Evolutionary conservation across 2,329 filamentous ascomycete genomes (phyloP).

Genomic region (Cytospora paraplurivora): DNA sequence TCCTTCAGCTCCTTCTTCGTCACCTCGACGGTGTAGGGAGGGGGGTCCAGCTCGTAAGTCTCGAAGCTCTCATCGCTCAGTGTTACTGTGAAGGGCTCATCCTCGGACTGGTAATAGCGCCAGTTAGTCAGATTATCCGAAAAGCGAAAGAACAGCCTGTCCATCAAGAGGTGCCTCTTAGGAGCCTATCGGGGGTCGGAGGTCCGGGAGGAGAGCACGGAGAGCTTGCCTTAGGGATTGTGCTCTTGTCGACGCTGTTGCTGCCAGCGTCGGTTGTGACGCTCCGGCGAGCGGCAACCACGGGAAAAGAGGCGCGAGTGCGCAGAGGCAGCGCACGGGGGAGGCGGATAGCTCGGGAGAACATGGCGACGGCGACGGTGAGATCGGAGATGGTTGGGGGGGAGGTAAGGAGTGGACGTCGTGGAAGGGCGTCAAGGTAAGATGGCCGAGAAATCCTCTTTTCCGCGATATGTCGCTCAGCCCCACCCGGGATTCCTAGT

Average conservation of each 20-base stretch:
- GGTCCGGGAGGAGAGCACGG: constrained; percentile 17
- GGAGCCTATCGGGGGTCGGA: constrained; percentile 3
- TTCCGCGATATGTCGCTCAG: constrained; percentile 26
- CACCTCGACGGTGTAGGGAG: constrained; percentile 85
- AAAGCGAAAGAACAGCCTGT: constrained; percentile 4
- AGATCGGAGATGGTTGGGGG: constrained; percentile 18
- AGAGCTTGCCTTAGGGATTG: constrained; percentile 52
- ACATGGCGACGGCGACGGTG: constrained; percentile 53
- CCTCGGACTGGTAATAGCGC: constrained; percentile 70
- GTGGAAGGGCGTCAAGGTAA: constrained; percentile 19
- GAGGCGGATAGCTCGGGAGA: constrained; percentile 69
- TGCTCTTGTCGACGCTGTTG: constrained; percentile 79
- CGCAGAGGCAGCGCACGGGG: constrained; percentile 63
- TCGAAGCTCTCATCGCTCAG: constrained; percentile 99
- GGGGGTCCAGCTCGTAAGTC: constrained; percentile 98
- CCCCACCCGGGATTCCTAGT: constrained; percentile 11
- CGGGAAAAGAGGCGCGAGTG: constrained; percentile 47
- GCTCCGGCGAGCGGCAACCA: constrained; percentile 61
- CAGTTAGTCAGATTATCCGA: constrained; percentile 29
- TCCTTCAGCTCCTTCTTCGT: constrained; percentile 98
- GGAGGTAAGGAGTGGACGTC: constrained; percentile 17
- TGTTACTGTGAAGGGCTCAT: constrained; percentile 87
- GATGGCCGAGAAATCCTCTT: constrained; percentile 32
- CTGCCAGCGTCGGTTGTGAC: constrained; percentile 97
- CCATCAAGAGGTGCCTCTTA: background rate